phyloP scores from a whole-genome alignment of 352 stramenopile species.

The Phytophthora fragariae region DNA sequence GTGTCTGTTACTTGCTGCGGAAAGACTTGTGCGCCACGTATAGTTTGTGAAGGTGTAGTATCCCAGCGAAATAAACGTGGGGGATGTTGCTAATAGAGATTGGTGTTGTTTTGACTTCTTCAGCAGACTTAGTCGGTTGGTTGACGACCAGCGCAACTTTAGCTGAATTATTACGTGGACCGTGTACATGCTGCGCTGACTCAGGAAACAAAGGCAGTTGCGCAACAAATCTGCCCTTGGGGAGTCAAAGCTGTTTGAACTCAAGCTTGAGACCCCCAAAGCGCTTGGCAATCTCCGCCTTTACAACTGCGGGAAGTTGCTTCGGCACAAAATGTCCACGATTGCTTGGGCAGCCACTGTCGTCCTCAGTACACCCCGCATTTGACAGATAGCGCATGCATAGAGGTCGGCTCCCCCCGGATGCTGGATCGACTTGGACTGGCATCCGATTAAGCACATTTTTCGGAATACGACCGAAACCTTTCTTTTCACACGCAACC shows the following conservation, averaged over 20 bases:
- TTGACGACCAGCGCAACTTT: too few relatives aligned
- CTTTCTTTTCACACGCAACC: not conserved
- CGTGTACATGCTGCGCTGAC: too few relatives aligned
- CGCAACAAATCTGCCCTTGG: slow-evolving; percentile 1
- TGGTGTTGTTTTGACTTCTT: too few relatives aligned
- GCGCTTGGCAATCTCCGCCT: not conserved
- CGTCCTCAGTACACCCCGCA: not conserved
- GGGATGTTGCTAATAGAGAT: too few relatives aligned
- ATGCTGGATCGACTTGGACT: slow-evolving; percentile 1
- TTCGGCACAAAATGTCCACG: not conserved
- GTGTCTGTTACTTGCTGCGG: too few relatives aligned
- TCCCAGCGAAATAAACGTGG: too few relatives aligned
- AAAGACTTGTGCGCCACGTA: too few relatives aligned
- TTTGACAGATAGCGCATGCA: slow-evolving; percentile 21
- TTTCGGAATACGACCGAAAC: slow-evolving; percentile 1
- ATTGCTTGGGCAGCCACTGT: not conserved
- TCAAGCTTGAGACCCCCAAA: not conserved
- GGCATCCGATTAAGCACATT: not conserved
- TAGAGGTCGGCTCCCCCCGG: not conserved
- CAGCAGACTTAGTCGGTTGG: too few relatives aligned
- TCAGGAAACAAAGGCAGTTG: not conserved
- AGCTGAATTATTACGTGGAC: too few relatives aligned
- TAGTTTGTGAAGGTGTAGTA: too few relatives aligned
- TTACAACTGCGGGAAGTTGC: not conserved
- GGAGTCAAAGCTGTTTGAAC: not conserved